Evolutionary conservation across 192 early-diverging fungal species (phyloP).

Genomic region (Fimicolochytrium jonesii): DNA sequence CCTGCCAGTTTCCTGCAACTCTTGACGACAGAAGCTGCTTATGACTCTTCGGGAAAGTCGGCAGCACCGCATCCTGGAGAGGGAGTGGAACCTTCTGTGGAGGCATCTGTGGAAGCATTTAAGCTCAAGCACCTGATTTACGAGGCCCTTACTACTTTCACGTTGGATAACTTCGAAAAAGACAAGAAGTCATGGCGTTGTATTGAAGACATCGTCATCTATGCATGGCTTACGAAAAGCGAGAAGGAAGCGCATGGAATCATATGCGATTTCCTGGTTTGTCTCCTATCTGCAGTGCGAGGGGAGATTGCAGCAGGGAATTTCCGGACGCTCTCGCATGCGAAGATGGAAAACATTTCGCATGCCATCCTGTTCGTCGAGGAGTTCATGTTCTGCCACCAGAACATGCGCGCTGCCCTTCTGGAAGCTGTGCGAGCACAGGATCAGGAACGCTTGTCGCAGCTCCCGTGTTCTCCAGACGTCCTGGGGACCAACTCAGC

Average conservation of each 20-base stretch:
- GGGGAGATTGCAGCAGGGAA: conserved; percentile 22
- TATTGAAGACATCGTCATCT: conserved; percentile 32
- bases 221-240: conserved; percentile 19
- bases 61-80: too few relatives aligned
- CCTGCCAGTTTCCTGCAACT: conserved; percentile 19
- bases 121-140: conserved; percentile 15
- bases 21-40: neutral
- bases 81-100: too few relatives aligned
- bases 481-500: too few relatives aligned
- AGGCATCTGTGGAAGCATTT: too few relatives aligned
- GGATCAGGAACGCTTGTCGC: too few relatives aligned
- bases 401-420: conserved; percentile 33
- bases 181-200: conserved; percentile 36
- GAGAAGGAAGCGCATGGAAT: conserved; percentile 10
- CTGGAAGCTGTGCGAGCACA: conserved; percentile 10
- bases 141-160: conserved; percentile 20
- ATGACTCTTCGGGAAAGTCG: too few relatives aligned
- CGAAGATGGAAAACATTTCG: conserved; percentile 36
- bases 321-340: conserved; percentile 19
- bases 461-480: too few relatives aligned
- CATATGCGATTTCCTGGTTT: conserved; percentile 16
- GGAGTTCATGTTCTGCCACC: conserved; percentile 43
- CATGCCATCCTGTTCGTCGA: conserved; percentile 33
- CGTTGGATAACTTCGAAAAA: conserved; percentile 33
- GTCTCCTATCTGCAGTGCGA: conserved; percentile 20